Percentiles rank a stretch among this genome's conserved stretches.
These are phyloP conservation scores for Yarrowia yakushimensis DNA, from an alignment of 805 yeast genomes.

Conservation along the genomic window DNA sequence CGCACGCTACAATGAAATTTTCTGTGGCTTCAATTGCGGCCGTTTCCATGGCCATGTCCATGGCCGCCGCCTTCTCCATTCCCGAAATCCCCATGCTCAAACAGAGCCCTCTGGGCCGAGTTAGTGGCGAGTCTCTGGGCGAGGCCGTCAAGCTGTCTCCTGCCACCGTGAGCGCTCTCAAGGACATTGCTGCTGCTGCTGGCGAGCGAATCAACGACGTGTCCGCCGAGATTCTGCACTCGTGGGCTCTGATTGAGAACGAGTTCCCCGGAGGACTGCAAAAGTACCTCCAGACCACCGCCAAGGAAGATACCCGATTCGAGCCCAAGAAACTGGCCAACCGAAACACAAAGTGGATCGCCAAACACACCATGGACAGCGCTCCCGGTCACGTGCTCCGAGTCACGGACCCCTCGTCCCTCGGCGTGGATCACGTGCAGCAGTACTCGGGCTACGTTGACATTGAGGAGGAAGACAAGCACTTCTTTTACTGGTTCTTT, in stretches of 20 bases:
- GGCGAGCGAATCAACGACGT: not conserved
- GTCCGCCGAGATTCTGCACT: not conserved
- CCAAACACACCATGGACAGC: not conserved
- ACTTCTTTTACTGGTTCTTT: constrained; percentile 89
- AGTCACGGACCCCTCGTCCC: constrained; percentile 55
- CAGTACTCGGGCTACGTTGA: constrained; percentile 74
- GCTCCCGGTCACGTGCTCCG: constrained; percentile 50
- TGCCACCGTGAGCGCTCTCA: not conserved
- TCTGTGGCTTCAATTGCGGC: not conserved
- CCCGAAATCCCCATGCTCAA: constrained; percentile 12
- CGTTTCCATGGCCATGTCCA: not conserved
- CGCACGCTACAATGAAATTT: not conserved
- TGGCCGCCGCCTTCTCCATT: not conserved
- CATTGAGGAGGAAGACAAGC: constrained; percentile 72
- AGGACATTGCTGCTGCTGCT: constrained; percentile 9
- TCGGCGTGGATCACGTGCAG: constrained; percentile 68
- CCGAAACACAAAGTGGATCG: constrained; percentile 14
- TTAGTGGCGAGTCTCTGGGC: not conserved
- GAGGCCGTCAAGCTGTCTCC: not conserved
- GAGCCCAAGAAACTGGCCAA: constrained; percentile 11
- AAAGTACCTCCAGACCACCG: not conserved
- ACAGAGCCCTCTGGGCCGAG: not conserved
- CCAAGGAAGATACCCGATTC: not conserved
- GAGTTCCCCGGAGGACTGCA: constrained; percentile 6
- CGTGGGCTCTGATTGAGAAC: constrained; percentile 15